phyloP scores from a whole-genome alignment of 305 asterid genomes.

The Ruellia speciosa region DNA sequence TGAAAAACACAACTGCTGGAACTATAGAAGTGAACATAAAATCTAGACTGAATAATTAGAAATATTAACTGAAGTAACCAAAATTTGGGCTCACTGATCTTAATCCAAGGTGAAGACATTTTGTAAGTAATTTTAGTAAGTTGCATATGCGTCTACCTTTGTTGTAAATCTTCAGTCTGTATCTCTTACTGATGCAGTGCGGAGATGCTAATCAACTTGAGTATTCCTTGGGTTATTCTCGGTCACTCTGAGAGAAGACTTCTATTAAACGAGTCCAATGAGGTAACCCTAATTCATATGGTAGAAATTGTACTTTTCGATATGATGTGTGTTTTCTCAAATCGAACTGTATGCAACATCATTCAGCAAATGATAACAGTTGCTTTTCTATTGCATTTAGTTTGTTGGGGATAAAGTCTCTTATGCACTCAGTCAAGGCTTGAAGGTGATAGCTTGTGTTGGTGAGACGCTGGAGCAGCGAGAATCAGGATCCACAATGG shows the following conservation, averaged over 20 bases:
- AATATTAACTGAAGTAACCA: too few species aligned
- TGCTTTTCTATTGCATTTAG: conserved; percentile 27
- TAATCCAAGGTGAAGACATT: too few species aligned
- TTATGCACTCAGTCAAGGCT: conserved; percentile 84
- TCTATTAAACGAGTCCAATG: conserved; percentile 63
- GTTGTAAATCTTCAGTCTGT: not conserved
- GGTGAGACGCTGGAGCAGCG: conserved; percentile 98
- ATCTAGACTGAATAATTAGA: too few species aligned
- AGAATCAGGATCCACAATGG: conserved; percentile 84
- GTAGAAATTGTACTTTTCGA: too few species aligned
- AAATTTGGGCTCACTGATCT: too few species aligned
- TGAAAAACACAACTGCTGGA: too few species aligned
- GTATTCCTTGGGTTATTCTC: conserved; percentile 85
- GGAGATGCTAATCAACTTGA: conserved; percentile 85
- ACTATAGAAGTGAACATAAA: too few species aligned
- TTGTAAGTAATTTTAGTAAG: too few species aligned
- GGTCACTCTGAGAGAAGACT: conserved; percentile 98
- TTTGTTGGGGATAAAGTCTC: conserved; percentile 95
- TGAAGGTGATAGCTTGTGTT: conserved; percentile 95
- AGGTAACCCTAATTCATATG: conserved; percentile 34
- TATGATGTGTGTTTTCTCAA: too few species aligned
- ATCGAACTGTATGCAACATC: too few species aligned
- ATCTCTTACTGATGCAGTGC: conserved; percentile 46
- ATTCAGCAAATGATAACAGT: not conserved
- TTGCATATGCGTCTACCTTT: too few species aligned